phyloP scores from a whole-genome alignment of 2,329 filamentous ascomycete species.

The Sporothrix dimorphospora region DNA sequence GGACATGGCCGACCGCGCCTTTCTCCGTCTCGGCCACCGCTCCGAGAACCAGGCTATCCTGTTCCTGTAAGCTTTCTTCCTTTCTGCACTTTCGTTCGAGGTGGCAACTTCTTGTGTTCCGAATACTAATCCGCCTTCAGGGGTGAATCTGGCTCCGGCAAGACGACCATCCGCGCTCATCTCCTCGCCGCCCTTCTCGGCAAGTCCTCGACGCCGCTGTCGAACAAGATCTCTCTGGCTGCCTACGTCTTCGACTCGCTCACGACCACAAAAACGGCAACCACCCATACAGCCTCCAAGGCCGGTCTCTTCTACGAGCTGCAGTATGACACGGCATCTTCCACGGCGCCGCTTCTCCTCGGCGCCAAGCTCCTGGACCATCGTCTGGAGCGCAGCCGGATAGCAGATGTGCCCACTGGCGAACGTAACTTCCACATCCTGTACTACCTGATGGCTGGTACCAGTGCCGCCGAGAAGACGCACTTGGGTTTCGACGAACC shows the following conservation, averaged over 20 bases:
- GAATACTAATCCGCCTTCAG: constrained; percentile 51
- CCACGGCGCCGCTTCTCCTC: constrained; percentile 82
- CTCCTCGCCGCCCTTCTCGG: constrained; percentile 82
- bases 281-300: constrained; percentile 93
- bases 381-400: constrained; percentile 85
- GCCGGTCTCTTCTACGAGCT: constrained; percentile 94
- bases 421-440: constrained; percentile 96
- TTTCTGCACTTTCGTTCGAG: neutral
- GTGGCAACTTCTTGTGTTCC: neutral
- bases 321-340: constrained; percentile 90
- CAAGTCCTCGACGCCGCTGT: constrained; percentile 90
- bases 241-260: constrained; percentile 95
- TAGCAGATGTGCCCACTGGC: constrained; percentile 89
- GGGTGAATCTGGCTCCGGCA: constrained; percentile 93
- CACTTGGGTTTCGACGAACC: constrained; percentile 70
- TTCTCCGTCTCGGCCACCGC: constrained; percentile 79
- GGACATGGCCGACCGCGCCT: constrained; percentile 85
- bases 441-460: constrained; percentile 93
- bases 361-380: constrained; percentile 95
- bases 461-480: constrained; percentile 83
- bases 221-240: constrained; percentile 88
- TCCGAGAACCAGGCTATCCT: constrained; percentile 92
- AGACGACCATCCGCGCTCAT: constrained; percentile 91
- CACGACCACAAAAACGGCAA: constrained; percentile 95
- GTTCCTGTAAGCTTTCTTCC: constrained; percentile 58